Evolutionary conservation across 768 basidiomycete species (phyloP).

Genomic region (Russula vinacea): DNA sequence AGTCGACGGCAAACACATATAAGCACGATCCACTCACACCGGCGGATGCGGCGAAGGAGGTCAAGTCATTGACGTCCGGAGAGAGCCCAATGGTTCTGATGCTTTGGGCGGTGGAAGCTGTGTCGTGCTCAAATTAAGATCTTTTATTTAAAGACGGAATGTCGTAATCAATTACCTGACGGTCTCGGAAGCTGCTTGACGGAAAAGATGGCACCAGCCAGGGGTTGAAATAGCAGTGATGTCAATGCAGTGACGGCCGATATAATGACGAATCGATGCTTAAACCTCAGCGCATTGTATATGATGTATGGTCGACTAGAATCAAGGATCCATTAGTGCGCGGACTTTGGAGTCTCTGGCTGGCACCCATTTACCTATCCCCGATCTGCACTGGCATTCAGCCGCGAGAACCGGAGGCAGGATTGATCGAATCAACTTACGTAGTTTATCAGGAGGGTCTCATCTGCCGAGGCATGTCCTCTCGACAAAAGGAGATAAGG

Average conservation of each 20-base stretch:
- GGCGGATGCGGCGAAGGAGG: slow-evolving; percentile 25
- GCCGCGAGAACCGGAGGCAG: no score
- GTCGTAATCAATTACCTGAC: slow-evolving; percentile 35
- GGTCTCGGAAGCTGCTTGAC: slow-evolving; percentile 33
- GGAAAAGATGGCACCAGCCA: slow-evolving; percentile 45
- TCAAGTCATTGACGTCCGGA: slow-evolving; percentile 15
- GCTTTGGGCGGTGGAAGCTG: slow-evolving; percentile 24
- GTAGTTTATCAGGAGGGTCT: slow-evolving; percentile 63
- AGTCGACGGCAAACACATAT: slow-evolving; percentile 32
- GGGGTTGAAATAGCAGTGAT: slow-evolving; percentile 53
- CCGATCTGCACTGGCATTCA: slow-evolving; percentile 11
- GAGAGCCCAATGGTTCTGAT: slow-evolving; percentile 23
- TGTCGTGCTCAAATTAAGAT: not conserved
- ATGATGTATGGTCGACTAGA: slow-evolving; percentile 5
- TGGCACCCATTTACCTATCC: slow-evolving; percentile 18
- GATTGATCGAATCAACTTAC: slow-evolving; percentile 41
- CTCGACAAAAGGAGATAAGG: slow-evolving; percentile 58
- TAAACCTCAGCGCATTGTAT: slow-evolving; percentile 46
- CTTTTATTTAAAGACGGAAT: not conserved
- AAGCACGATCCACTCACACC: slow-evolving; percentile 36
- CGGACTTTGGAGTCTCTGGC: not conserved
- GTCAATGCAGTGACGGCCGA: slow-evolving; percentile 50
- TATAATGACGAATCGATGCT: slow-evolving; percentile 52
- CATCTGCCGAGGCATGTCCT: slow-evolving; percentile 52
- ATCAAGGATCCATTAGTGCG: not conserved